Base-by-base conservation (phyloP, 1,284 basidiomycete genomes). In the Gymnopus androsaceus region DNA sequence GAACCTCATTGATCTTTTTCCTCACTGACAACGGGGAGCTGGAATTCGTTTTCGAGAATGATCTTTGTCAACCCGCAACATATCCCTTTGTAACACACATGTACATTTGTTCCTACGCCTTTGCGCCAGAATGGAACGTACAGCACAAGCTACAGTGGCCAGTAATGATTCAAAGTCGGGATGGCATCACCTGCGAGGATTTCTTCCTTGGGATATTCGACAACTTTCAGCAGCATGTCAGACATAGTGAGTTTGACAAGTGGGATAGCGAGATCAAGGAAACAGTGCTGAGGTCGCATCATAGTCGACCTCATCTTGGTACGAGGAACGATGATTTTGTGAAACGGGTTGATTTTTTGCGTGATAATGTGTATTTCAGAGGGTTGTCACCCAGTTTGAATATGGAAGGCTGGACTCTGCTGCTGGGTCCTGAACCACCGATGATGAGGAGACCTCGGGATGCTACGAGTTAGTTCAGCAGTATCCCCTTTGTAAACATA, bases 61-160 rank as follows among this genome's bases (percentile, higher is more conserved):
- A 2, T 66, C 74, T 1, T 79, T 84, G 74, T 9, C 82, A 85
- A 63, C 83, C 82, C 0, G 84, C 83, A 14, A 84, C 84, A 4
- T 78, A 69, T 64, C 84, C 84, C 0, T 78, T 81, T 56, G 69
- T 83, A 37, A 77, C 78, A 4, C 72, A 78, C 51, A 75, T 86
- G 73, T 74, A 74, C 57, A 78, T 87, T 66, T 74, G 72, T 34
- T 54, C 54, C 2, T 42, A 49, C 14, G 57, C 57, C 28, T 59
- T 55, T 37, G 53, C 53, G 47, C 74, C 69, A 5, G 70, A 86
- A 21, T 68, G 73, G 42, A 69, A 70, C 0, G 40, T 17, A n/a
- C 54, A 55, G 25, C 62, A 52, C 44, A 42, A 59, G 11, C 80
- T 81, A 61, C 76, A 73, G 9, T 85, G 84, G 84, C 79, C 81